A percentile compares a stretch with the other conserved stretches of the same genome.
Evolutionary conservation across 78 protist species (phyloP).

Genomic region (Tieghemostelium lacteum): DNA sequence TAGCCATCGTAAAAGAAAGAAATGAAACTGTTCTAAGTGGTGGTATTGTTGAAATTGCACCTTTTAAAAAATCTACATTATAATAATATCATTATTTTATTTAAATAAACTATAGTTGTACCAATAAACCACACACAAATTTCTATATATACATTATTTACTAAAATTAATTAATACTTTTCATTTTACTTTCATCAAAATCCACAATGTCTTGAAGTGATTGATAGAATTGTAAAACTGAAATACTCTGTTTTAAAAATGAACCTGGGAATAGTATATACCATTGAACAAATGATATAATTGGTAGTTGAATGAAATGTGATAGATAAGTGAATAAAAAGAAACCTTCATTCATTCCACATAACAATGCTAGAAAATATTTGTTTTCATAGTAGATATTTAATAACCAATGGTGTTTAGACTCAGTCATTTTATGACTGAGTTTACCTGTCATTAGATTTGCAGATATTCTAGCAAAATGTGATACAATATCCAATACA

Average conservation of each 20-base stretch:
- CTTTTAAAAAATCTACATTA: no score
- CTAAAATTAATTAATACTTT: constrained; percentile 3
- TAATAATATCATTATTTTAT: no score
- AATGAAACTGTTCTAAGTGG: constrained; percentile 15
- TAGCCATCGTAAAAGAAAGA: constrained; percentile 32
- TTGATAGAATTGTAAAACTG: constrained; percentile 47
- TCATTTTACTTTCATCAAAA: constrained; percentile 23
- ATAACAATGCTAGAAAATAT: constrained; percentile 78
- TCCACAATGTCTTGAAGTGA: constrained; percentile 52
- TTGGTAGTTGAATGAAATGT: constrained; percentile 13
- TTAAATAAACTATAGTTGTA: no score
- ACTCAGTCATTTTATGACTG: constrained; percentile 55
- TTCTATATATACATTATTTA: no score
- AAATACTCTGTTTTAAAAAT: constrained; percentile 27
- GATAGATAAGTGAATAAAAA: constrained; percentile 63
- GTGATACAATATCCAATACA: constrained; percentile 85
- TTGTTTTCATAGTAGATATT: constrained; percentile 56
- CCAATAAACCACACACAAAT: no score
- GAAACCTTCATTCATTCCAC: constrained; percentile 77
- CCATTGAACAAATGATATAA: constrained; percentile 24
- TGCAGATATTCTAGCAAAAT: constrained; percentile 80
- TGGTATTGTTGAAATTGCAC: constrained; percentile 54
- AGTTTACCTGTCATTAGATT: constrained; percentile 38
- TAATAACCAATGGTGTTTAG: constrained; percentile 44
- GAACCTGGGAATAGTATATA: constrained; percentile 50